These are phyloP conservation scores for Sclerotinia glacialis DNA, from an alignment of 2,329 filamentous ascomycete species.

Conservation along the genomic window DNA sequence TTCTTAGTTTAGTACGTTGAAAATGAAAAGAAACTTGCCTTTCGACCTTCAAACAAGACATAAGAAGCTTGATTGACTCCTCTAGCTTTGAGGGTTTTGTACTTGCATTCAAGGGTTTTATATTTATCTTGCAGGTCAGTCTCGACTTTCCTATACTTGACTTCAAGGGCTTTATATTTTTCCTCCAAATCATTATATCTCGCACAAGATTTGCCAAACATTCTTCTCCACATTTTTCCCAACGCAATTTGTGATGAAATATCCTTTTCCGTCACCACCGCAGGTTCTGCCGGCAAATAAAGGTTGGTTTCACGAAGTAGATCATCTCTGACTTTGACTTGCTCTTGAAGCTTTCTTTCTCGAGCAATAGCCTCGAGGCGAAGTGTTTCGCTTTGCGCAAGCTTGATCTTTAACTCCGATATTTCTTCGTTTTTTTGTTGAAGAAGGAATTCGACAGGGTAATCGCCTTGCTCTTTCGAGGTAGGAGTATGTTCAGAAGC, in stretches of 20 bases:
- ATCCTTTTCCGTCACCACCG: neutral
- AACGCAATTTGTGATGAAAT: neutral
- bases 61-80: neutral
- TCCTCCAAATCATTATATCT: neutral
- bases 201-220: neutral
- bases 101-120: neutral
- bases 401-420: neutral
- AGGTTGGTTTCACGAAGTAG: neutral
- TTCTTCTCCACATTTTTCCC: neutral
- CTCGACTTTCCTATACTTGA: neutral
- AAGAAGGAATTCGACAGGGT: neutral
- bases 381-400: neutral
- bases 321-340: neutral
- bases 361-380: neutral
- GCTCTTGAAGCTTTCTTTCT: neutral
- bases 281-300: neutral
- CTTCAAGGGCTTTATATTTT: neutral
- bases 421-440: neutral
- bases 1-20: too few species aligned
- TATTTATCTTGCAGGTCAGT: neutral
- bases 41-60: neutral
- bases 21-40: neutral
- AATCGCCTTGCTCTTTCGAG: neutral
- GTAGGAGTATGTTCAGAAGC: rapidly evolving
- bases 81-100: neutral